Evolutionary conservation across 768 basidiomycete genomes (phyloP).

Genomic region (Mycena haematopus): DNA sequence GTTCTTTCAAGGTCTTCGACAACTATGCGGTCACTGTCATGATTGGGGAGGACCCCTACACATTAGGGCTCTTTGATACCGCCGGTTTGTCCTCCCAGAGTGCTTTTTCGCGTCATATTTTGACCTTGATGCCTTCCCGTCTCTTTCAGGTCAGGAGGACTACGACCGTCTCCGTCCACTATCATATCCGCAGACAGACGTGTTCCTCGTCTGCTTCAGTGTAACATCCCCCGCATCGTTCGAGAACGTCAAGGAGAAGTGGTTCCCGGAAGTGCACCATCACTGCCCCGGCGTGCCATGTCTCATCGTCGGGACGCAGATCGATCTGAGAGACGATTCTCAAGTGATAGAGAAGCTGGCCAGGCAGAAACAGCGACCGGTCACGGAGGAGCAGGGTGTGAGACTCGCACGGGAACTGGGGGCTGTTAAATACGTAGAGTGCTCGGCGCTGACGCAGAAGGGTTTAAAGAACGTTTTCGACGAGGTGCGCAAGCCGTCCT

Average conservation of each 20-base stretch:
- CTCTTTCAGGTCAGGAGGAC: conserved; percentile 89
- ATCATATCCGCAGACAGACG: conserved; percentile 99
- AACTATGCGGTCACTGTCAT: conserved; percentile 99
- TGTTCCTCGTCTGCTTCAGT: conserved; percentile 99
- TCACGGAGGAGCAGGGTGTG: conserved; percentile 88
- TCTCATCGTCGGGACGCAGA: conserved; percentile 98
- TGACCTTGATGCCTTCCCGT: conserved; percentile 5
- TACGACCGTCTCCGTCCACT: conserved; percentile 98
- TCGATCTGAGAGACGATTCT: conserved; percentile 93
- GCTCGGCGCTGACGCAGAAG: conserved; percentile 98
- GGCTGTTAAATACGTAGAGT: conserved; percentile 99
- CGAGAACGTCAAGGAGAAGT: conserved; percentile 99
- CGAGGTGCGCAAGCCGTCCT: conserved; percentile 72
- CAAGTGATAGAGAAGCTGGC: conserved; percentile 94
- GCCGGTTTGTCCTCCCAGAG: conserved; percentile 73
- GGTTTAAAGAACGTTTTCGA: conserved; percentile 99
- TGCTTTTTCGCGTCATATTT: conserved; percentile 17
- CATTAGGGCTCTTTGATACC: conserved; percentile 97
- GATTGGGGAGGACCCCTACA: conserved; percentile 99
- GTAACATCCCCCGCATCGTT: conserved; percentile 98
- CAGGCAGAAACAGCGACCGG: conserved; percentile 95
- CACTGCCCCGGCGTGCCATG: conserved; percentile 99
- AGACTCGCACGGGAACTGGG: conserved; percentile 96
- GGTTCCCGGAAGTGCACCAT: conserved; percentile 99
- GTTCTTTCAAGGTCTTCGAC: conserved; percentile 77